These are phyloP conservation scores for Trichoderma asperellum DNA, from an alignment of 2,329 filamentous ascomycete genomes.

Conservation along the genomic window DNA sequence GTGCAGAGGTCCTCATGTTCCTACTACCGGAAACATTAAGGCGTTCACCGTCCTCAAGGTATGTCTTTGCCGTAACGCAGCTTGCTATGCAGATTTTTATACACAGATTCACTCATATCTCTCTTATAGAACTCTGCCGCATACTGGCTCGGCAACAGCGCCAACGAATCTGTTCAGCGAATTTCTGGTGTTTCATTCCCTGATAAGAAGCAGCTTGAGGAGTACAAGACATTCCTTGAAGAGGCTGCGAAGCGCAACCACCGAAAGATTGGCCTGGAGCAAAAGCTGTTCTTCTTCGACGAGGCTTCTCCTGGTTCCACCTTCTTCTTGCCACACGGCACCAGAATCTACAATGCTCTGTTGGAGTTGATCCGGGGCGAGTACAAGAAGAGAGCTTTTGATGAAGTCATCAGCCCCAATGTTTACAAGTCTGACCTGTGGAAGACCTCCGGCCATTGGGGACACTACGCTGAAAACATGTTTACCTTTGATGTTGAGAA, in stretches of 20 bases:
- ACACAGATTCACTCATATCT: conserved; percentile 41
- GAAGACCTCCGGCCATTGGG: conserved; percentile 96
- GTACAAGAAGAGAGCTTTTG: conserved; percentile 91
- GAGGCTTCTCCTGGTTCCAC: conserved; percentile 89
- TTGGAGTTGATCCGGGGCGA: conserved; percentile 80
- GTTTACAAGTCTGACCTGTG: conserved; percentile 94
- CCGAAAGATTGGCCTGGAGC: conserved; percentile 88
- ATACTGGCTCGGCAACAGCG: conserved; percentile 92
- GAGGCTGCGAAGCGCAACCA: conserved; percentile 99
- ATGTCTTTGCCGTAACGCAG: conserved; percentile 20
- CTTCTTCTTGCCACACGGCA: conserved; percentile 91
- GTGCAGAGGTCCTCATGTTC: conserved; percentile 92
- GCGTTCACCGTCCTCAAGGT: conserved; percentile 89
- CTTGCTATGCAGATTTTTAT: not conserved
- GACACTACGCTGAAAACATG: conserved; percentile 88
- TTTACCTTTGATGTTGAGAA: conserved; percentile 76
- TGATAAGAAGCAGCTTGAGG: conserved; percentile 91
- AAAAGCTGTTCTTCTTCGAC: conserved; percentile 97
- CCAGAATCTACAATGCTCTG: conserved; percentile 89
- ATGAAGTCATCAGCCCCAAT: conserved; percentile 91
- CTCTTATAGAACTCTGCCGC: conserved; percentile 62
- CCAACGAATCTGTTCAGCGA: conserved; percentile 92
- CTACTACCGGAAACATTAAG: conserved; percentile 89
- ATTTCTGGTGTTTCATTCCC: conserved; percentile 96
- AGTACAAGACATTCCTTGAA: conserved; percentile 92